Evolutionary conservation across 2,329 filamentous ascomycete species (phyloP), one percentile per base, ranked within the genome.

Genomic region (Graphiopsis chlorocephala): DNA sequence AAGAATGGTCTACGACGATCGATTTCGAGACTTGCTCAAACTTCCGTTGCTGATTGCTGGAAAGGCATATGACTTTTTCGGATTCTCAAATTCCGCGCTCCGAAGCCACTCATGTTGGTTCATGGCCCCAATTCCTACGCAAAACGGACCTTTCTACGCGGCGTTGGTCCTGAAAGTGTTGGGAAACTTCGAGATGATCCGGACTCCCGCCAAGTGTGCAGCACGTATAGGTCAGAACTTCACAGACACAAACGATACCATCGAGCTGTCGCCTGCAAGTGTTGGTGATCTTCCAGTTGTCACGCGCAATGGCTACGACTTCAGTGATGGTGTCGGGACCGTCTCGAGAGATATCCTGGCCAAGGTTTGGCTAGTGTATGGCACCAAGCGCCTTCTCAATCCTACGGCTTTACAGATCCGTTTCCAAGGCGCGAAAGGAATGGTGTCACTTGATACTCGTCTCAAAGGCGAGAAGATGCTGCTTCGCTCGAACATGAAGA

Each of bases 251-350:
- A 86, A 86, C 1, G 87, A 82, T 48, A 85, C 89, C 0, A 78
- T 93, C 0, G 74, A 81, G 0, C 75, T 89, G 15, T 70, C 72
- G 23, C 69, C 65, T 5, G 68, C 76, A 78, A 61, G 69, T 74
- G 61, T 69, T 25, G 1, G 70, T 75, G 6, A 57, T 1, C 81
- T 88, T 0, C 68, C 73, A 0, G 87, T 91, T 65, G 79, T 91
- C 1, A 79, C 83, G 65, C 73, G 75, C n/a, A 84, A 83, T 12
- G 78, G 76, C 0, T 83, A 87, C 4, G 82, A 88, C 0, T 96
- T 95, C 73, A 93, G 89, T 66, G 92, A 95, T 72, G 92, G 92
- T 1, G 89, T 91, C 1, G 92, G 92, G 0, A 92, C 87, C 0
- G 85, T 95, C 5, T 94, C 91, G 0, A 71, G 69, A 12, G 79